These are phyloP conservation scores for Hirsutella thompsonii DNA, from an alignment of 2,329 filamentous ascomycete genomes.

Conservation along the genomic window DNA sequence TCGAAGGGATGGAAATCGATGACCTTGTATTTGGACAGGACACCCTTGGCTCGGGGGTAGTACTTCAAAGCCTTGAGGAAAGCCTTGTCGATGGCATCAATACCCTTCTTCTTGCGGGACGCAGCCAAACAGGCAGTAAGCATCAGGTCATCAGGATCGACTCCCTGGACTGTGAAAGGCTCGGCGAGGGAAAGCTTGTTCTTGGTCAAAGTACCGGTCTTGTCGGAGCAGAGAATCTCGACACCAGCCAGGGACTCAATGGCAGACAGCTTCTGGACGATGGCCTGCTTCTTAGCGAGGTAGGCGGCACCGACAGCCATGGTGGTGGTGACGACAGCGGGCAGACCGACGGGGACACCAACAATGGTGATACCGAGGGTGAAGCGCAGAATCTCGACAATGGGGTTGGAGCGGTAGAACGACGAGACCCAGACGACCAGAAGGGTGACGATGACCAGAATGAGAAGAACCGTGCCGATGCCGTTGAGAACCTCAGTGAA, in stretches of 20 bases:
- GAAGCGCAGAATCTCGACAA: constrained; percentile 69
- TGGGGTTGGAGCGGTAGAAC: constrained; percentile 77
- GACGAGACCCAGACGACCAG: constrained; percentile 75
- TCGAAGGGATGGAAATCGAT: constrained; percentile 81
- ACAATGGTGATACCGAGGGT: constrained; percentile 84
- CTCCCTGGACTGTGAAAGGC: constrained; percentile 70
- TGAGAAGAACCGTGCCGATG: constrained; percentile 67
- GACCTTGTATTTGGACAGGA: constrained; percentile 73
- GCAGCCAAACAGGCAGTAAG: constrained; percentile 81
- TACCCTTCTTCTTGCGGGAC: constrained; percentile 90
- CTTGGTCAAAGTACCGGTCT: constrained; percentile 87
- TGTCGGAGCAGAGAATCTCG: constrained; percentile 89
- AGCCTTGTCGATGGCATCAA: constrained; percentile 89
- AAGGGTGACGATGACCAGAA: constrained; percentile 70
- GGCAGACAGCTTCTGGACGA: constrained; percentile 83
- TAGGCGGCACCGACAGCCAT: constrained; percentile 91
- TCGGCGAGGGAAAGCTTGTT: constrained; percentile 85
- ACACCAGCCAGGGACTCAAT: constrained; percentile 89
- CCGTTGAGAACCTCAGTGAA: constrained; percentile 86
- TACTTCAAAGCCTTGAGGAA: constrained; percentile 76
- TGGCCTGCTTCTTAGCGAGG: constrained; percentile 83
- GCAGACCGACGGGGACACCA: constrained; percentile 85
- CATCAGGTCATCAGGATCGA: constrained; percentile 82
- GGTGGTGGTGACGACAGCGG: constrained; percentile 84
- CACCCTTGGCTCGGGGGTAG: constrained; percentile 72